Base-by-base conservation (phyloP, 2,329 filamentous ascomycete genomes). In the Beauveria varroae region DNA sequence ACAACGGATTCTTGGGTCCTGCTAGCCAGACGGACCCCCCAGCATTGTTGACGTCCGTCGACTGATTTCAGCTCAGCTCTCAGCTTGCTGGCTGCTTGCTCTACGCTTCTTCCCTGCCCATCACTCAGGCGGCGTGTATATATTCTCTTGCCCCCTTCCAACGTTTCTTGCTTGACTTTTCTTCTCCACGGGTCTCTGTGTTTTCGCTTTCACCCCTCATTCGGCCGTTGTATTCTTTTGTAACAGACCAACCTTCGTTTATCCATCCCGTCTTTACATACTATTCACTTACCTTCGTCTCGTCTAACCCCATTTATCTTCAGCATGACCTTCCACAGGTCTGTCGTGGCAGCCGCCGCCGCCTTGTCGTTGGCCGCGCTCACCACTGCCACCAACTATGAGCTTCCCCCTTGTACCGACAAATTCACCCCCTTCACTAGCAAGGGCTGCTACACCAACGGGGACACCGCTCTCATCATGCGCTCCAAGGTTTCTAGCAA, bases 391-490 rank as follows among this genome's bases (percentile, higher is more conserved):
- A 75, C 72, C 71, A 75, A 78, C 65, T 67, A 75, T 50, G 72
- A 79, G 63, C 71, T 79, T 8, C 79, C 79, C 20, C 68, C 77
- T 9, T 82, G 79, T 65, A 67, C 75, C 5, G 68, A 73, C 16
- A 68, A 74, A 30, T 81, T 78, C 70, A 72, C 76, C 64, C 79
- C 80, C 1, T 82, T 78, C 64, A 72, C 77, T 59, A 78, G 76
- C 67, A 70, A 73, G n/a, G 80, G 80, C 51, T 82, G 80, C 70
- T 81, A 74, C 69, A 64, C 71, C 60, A 78, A 81, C 54, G 72
- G 71, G 34, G 68, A 63, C 34, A 68, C 67, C 28, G 71, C 76
- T 14, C 75, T 82, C 46, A 70, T 71, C 64, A 77, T 77, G 68
- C 76, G 75, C 60, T 79, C 75, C 62, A 68, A 69, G 20, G 67